Conservation (phyloP, 768 basidiomycete genomes). For the Collybiopsis luxurians region DNA sequence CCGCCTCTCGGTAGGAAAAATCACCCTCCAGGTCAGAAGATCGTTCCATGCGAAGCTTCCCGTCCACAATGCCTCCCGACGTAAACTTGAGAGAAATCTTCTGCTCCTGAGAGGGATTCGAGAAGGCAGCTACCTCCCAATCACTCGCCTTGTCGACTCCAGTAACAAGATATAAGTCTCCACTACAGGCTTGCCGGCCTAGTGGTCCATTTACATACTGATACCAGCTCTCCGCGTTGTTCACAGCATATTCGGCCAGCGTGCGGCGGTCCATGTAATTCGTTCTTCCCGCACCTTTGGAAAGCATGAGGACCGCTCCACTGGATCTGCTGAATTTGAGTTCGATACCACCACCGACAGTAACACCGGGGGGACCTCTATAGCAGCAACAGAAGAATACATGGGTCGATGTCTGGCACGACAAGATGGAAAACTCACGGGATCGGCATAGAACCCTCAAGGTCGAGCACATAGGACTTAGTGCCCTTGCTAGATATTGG, state of each 20-base stretch:
- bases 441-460: not conserved
- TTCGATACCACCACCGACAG: not conserved
- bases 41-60: not conserved
- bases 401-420: not conserved
- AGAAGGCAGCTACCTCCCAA: not conserved
- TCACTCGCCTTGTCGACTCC: not conserved
- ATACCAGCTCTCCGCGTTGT: conserved; percentile 22
- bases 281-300: not conserved
- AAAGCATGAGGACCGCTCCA: not conserved
- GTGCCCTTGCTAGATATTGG: not conserved
- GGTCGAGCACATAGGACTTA: not conserved
- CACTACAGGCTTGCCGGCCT: not conserved
- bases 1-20: not conserved
- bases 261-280: conserved; percentile 14
- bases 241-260: conserved; percentile 4
- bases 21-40: not conserved
- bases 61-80: not conserved
- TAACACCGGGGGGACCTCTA: not conserved
- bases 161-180: not conserved
- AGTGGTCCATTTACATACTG: conserved; percentile 14
- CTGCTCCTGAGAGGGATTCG: not conserved
- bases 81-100: not conserved
- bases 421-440: not conserved
- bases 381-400: not conserved
- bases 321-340: not conserved